Percentiles rank a stretch among this genome's conserved stretches.
Conservation (phyloP, 768 basidiomycete genomes). For the Hirschioporus abietinus region DNA sequence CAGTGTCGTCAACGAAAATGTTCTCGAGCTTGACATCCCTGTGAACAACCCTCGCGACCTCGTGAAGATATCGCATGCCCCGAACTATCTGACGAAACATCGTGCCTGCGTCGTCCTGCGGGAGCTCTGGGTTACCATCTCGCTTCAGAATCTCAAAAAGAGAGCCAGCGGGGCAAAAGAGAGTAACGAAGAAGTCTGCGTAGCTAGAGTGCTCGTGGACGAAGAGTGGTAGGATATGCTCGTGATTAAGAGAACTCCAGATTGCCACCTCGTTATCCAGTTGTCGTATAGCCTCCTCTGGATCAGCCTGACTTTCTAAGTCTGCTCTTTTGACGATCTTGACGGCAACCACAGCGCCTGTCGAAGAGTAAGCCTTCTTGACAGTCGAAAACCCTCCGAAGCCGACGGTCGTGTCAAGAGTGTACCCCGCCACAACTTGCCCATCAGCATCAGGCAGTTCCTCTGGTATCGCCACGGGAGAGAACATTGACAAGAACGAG, state of each 20-base stretch:
- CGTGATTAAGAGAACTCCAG: slow-evolving; percentile 76
- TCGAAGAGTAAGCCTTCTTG: slow-evolving; percentile 55
- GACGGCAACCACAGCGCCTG: slow-evolving; percentile 67
- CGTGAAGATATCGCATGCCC: slow-evolving; percentile 79
- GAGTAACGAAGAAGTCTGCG: slow-evolving; percentile 77
- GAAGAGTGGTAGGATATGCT: slow-evolving; percentile 84
- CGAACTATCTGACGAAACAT: slow-evolving; percentile 84
- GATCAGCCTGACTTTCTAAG: slow-evolving; percentile 45
- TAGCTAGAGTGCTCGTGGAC: slow-evolving; percentile 49
- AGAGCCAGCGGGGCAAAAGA: slow-evolving; percentile 79
- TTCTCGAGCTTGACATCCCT: slow-evolving; percentile 98
- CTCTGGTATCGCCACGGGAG: slow-evolving; percentile 30
- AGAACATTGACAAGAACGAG: slow-evolving; percentile 66
- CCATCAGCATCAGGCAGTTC: slow-evolving; percentile 61
- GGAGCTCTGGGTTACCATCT: slow-evolving; percentile 60
- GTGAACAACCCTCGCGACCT: slow-evolving; percentile 73
- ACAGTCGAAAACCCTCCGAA: slow-evolving; percentile 81
- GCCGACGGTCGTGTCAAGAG: slow-evolving; percentile 70
- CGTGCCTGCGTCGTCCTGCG: slow-evolving; percentile 75
- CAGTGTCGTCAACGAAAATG: slow-evolving; percentile 85
- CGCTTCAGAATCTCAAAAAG: slow-evolving; percentile 78
- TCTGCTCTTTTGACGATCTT: slow-evolving; percentile 72
- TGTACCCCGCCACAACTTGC: slow-evolving; percentile 62
- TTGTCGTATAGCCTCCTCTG: slow-evolving; percentile 43
- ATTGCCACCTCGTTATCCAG: slow-evolving; percentile 66